Conservation (phyloP, 1,139 yeast species). For the Geotrichum macrosporum region DNA sequence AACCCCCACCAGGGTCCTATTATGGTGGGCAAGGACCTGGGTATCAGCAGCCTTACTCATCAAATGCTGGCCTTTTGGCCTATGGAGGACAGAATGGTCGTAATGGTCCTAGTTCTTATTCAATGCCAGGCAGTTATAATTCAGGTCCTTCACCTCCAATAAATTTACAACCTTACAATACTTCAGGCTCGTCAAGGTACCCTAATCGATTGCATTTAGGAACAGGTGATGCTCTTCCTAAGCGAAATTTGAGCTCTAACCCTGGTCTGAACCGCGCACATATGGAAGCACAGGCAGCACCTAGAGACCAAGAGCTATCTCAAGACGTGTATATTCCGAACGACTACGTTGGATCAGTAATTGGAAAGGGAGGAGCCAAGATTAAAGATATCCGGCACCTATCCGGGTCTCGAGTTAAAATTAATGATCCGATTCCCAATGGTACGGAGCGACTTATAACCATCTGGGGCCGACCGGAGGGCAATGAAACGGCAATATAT, state of each 20-base stretch:
- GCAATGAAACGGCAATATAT: slow-evolving; percentile 72
- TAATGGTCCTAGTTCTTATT: background rate
- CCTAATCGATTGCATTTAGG: slow-evolving; percentile 13
- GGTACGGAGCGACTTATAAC: slow-evolving; percentile 57
- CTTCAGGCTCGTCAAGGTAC: slow-evolving; percentile 10
- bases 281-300: slow-evolving; percentile 28
- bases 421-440: slow-evolving; percentile 49
- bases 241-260: slow-evolving; percentile 13
- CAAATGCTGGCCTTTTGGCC: background rate
- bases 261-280: slow-evolving; percentile 26
- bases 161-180: slow-evolving; percentile 15
- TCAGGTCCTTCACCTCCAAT: slow-evolving; percentile 1
- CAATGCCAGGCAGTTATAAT: slow-evolving; percentile 5
- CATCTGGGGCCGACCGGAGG: slow-evolving; percentile 62
- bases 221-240: slow-evolving; percentile 9
- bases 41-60: slow-evolving; percentile 1
- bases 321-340: slow-evolving; percentile 77
- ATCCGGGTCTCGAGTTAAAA: slow-evolving; percentile 72
- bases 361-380: slow-evolving; percentile 82
- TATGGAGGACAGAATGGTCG: slow-evolving; percentile 1
- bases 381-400: slow-evolving; percentile 73
- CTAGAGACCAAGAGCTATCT: slow-evolving; percentile 47
- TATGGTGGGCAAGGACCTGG: slow-evolving; percentile 12
- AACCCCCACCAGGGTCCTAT: slow-evolving; percentile 3
- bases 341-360: slow-evolving; percentile 74